Percentiles rank a stretch among this genome's conserved stretches.
Conservation (phyloP, 768 basidiomycete species). For the Cyclocybe cylindracea region DNA sequence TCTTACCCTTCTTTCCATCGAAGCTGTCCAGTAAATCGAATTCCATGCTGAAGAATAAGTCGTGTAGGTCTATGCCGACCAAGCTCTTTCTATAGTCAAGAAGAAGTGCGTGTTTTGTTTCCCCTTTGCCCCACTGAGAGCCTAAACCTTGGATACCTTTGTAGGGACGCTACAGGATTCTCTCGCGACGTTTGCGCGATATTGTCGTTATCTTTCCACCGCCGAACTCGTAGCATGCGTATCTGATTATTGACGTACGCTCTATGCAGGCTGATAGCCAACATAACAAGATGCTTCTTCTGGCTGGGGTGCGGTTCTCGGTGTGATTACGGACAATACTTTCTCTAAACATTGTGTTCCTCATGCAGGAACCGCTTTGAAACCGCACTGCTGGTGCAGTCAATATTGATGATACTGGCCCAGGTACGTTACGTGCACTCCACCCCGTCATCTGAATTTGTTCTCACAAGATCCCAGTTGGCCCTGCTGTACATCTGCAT, state of each 20-base stretch:
- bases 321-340: constrained; percentile 1
- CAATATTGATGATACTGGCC: constrained; percentile 80
- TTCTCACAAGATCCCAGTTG: constrained; percentile 44
- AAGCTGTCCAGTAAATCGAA: neutral
- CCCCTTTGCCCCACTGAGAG: constrained; percentile 3
- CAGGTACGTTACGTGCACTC: constrained; percentile 50
- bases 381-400: constrained; percentile 75
- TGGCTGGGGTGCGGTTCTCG: constrained; percentile 63
- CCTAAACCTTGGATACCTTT: neutral
- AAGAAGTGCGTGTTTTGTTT: constrained; percentile 53
- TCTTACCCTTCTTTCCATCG: neutral
- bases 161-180: constrained; percentile 82
- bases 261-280: constrained; percentile 65
- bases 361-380: constrained; percentile 65
- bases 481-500: constrained; percentile 83
- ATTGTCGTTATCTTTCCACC: constrained; percentile 44
- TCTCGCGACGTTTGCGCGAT: constrained; percentile 87
- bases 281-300: constrained; percentile 89
- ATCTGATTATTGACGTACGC: constrained; percentile 3
- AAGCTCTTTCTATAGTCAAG: constrained; percentile 76
- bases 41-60: constrained; percentile 1
- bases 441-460: constrained; percentile 7
- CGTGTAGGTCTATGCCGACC: constrained; percentile 76
- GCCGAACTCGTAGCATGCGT: neutral
- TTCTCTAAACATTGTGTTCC: neutral